Conservation (phyloP, 495 filamentous ascomycete species). For the Venustampulla echinocandica region DNA sequence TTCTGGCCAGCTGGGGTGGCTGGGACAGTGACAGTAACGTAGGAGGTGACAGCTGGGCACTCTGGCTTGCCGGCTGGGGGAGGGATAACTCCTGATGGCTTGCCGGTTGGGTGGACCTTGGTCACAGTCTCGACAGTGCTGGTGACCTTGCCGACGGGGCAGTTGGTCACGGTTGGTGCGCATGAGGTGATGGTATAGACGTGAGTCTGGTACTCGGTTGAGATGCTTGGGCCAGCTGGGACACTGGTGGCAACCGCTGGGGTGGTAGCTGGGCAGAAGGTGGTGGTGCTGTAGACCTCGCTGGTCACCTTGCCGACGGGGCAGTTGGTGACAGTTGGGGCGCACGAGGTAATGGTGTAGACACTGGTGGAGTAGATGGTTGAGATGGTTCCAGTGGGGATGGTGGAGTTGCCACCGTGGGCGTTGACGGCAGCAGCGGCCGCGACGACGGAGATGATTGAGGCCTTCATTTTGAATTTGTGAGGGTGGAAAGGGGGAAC, state of each 20-base stretch:
- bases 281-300: constrained; percentile 15
- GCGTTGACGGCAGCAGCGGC: constrained; percentile 18
- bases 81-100: constrained; percentile 26
- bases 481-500: constrained; percentile 1
- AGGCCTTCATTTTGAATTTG: constrained; percentile 17
- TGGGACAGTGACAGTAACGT: constrained; percentile 9
- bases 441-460: constrained; percentile 25
- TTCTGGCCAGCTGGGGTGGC: constrained; percentile 5
- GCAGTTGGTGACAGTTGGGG: constrained; percentile 47
- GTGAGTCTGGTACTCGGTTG: constrained; percentile 26
- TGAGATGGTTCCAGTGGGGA: constrained; percentile 40
- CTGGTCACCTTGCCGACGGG: constrained; percentile 33
- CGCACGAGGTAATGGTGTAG: constrained; percentile 46
- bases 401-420: constrained; percentile 7
- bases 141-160: constrained; percentile 11
- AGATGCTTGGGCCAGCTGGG: constrained; percentile 24
- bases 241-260: constrained; percentile 23
- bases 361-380: constrained; percentile 14
- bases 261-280: constrained; percentile 9
- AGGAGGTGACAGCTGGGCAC: constrained; percentile 11
- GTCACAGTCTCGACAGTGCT: not conserved
- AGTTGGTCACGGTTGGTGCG: constrained; percentile 14
- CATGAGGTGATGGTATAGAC: constrained; percentile 33
- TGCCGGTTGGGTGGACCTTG: not conserved
- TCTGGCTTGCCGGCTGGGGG: constrained; percentile 22